Conservation (phyloP, 805 yeast species). For the Blastobotrys terrestris region DNA sequence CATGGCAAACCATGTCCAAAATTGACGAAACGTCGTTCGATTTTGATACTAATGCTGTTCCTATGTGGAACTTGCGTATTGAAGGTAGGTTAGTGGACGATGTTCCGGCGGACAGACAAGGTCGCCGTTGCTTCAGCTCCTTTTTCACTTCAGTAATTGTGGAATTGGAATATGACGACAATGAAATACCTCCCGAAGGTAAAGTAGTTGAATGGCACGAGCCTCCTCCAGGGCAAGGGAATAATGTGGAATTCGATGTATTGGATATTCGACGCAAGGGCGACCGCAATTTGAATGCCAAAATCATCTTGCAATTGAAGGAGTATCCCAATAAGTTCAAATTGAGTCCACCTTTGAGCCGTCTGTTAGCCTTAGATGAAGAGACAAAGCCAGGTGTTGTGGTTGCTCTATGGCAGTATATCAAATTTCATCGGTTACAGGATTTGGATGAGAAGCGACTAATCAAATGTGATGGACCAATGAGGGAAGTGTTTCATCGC, state of each 20-base stretch:
- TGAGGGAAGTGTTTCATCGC: conserved; percentile 42
- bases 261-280: conserved; percentile 83
- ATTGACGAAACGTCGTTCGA: conserved; percentile 28
- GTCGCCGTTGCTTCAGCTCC: conserved; percentile 62
- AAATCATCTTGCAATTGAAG: conserved; percentile 75
- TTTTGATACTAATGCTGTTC: conserved; percentile 27
- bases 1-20: conserved; percentile 62
- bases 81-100: conserved; percentile 76
- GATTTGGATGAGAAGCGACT: conserved; percentile 50
- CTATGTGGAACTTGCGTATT: conserved; percentile 78
- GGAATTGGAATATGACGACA: conserved; percentile 45
- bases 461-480: conserved; percentile 44
- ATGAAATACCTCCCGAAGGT: conserved; percentile 23
- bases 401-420: conserved; percentile 72
- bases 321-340: conserved; percentile 63
- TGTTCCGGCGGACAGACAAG: conserved; percentile 38
- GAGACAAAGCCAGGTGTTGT: conserved; percentile 83
- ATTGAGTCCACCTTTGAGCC: conserved; percentile 59
- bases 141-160: conserved; percentile 80
- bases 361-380: conserved; percentile 67
- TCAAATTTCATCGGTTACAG: conserved; percentile 57
- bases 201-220: conserved; percentile 87
- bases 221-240: conserved; percentile 35
- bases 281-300: conserved; percentile 52
- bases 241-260: conserved; percentile 68